Evolutionary conservation across 371 early-diverging fungal genomes (phyloP).

Genomic region (Mucor mucedo): DNA sequence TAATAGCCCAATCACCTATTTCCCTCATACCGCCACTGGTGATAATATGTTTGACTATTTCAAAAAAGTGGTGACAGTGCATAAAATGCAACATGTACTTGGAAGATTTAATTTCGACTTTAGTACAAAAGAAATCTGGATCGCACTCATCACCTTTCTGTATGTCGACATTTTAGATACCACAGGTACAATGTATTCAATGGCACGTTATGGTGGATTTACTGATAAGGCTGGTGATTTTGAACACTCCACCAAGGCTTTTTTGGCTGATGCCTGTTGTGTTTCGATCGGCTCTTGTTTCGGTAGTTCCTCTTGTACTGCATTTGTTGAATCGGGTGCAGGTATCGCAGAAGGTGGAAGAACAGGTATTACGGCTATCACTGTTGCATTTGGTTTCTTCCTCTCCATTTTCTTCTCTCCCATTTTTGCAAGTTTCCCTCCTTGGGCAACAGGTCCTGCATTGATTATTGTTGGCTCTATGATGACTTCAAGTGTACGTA

Average conservation of each 20-base stretch:
- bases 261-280: conserved; percentile 71
- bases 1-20: conserved; percentile 69
- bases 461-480: conserved; percentile 77
- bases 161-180: conserved; percentile 84
- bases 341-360: conserved; percentile 85
- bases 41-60: conserved; percentile 71
- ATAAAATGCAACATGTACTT: conserved; percentile 62
- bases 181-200: conserved; percentile 79
- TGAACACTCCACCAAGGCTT: conserved; percentile 75
- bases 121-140: conserved; percentile 70
- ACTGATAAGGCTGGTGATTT: conserved; percentile 76
- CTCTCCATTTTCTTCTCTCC: conserved; percentile 82
- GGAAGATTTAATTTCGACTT: conserved; percentile 70
- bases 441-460: conserved; percentile 85
- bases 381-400: conserved; percentile 72
- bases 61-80: conserved; percentile 72
- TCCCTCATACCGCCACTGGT: conserved; percentile 69
- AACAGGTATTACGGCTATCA: conserved; percentile 80
- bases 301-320: conserved; percentile 77
- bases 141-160: conserved; percentile 78
- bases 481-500: conserved; percentile 73
- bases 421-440: conserved; percentile 84
- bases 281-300: conserved; percentile 72
- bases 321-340: conserved; percentile 80
- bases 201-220: conserved; percentile 81